Evolutionary conservation across 2,329 filamentous ascomycete species (phyloP), one percentile per base, ranked within the genome.

Genomic region (Trichophyton schoenleinii): DNA sequence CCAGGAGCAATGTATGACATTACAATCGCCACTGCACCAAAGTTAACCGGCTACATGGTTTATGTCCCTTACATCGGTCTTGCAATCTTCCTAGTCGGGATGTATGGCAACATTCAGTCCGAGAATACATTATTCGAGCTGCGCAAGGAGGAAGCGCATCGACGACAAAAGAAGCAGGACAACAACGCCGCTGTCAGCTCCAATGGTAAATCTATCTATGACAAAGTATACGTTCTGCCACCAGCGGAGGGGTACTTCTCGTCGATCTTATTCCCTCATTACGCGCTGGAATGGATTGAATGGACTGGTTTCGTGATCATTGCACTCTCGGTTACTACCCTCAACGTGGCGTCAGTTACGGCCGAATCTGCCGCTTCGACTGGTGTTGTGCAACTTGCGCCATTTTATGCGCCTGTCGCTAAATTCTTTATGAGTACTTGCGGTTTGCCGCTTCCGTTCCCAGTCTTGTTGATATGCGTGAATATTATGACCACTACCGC

Each of bases 231-330:
- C 72, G 84, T 88, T 76, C 83, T 99, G 59, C 94, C 77, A n/a
- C 75, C 94, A 0, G 79, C 89, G 69, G 87, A 87, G 58, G 91
- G 91, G 0, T 75, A 96, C 58, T 99, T 97, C 75, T 80, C 81
- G 66, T 87, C 85, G 68, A 83, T 96, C 70, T 80, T 97, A 63
- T 96, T 87, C 73, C 91, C 94, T 66, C 94, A 99, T 73, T 99
- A 96, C 73, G 79, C 95, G n/a, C 88, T 87, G 70, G 94, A 99
- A 77, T 99, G 94, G 94, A 72, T 96, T 60, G 94, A 99, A 79
- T 99, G 94, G 94, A 73, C 82, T 2, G 94, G 94, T 0, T 99
- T 91, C 73, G 91, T 87, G 79, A 82, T 96, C 31, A 70, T 75
- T 9, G 77, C 74, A 8, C 71, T 71, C 0, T 67, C 72, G 0